Conservation (phyloP, 2,329 filamentous ascomycete genomes). For the Alternaria consortialis region DNA sequence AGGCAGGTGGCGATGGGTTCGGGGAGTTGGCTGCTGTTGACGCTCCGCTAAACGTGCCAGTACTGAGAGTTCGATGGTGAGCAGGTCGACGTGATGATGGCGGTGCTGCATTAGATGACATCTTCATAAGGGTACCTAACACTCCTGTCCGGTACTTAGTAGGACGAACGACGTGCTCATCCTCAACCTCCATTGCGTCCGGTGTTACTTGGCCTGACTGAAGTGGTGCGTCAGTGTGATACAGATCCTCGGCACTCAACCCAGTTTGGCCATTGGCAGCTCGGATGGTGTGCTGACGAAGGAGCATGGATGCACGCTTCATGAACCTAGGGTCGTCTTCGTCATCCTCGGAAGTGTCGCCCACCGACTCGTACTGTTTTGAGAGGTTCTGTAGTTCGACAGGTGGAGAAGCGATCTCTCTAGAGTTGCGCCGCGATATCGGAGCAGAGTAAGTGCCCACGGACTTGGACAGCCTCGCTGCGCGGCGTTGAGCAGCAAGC, state of each 20-base stretch:
- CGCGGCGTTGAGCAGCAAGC: conserved; percentile 46
- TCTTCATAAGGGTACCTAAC: conserved; percentile 74
- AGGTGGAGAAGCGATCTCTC: conserved; percentile 38
- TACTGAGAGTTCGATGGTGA: conserved; percentile 39
- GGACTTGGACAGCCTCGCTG: conserved; percentile 45
- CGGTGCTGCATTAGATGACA: conserved; percentile 25
- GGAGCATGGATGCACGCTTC: conserved; percentile 53
- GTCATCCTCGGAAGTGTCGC: conserved; percentile 33
- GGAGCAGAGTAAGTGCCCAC: conserved; percentile 50
- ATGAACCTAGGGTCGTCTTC: conserved; percentile 45
- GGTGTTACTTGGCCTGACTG: conserved; percentile 61
- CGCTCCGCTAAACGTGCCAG: conserved; percentile 42
- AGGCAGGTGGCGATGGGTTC: conserved; percentile 52
- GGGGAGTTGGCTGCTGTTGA: conserved; percentile 50
- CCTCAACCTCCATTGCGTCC: conserved; percentile 60
- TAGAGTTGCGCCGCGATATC: conserved; percentile 47
- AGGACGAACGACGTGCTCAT: conserved; percentile 73
- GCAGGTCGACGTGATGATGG: conserved; percentile 13
- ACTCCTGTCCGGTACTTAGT: conserved; percentile 76
- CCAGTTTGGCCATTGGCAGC: conserved; percentile 18
- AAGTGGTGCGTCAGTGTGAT: conserved; percentile 40
- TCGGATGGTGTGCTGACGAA: conserved; percentile 45
- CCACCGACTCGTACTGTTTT: conserved; percentile 28
- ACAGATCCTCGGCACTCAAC: conserved; percentile 41
- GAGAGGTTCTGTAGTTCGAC: conserved; percentile 30